Conservation (phyloP, 2,329 filamentous ascomycete genomes). For the Xylariales sp. region DNA sequence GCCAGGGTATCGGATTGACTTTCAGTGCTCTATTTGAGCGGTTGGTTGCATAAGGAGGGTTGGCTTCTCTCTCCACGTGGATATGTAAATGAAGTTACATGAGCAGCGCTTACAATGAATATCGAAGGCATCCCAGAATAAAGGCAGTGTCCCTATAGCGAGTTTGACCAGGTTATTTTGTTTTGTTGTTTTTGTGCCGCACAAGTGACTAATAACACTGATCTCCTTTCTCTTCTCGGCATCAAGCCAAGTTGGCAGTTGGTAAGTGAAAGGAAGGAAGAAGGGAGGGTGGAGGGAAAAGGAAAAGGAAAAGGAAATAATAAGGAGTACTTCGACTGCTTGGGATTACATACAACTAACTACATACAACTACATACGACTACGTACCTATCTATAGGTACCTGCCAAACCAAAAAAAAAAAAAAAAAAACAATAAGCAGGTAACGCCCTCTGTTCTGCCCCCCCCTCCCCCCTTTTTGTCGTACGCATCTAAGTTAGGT, state of each 20-base stretch:
- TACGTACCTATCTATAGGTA: no score
- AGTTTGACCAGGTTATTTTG: not conserved
- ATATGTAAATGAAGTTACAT: conserved; percentile 9
- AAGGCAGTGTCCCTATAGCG: not conserved
- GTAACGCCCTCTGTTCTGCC: no score
- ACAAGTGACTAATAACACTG: conserved; percentile 7
- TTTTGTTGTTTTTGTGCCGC: not conserved
- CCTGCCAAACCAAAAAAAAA: no score
- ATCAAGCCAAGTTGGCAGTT: not conserved
- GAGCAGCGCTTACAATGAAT: conserved; percentile 4
- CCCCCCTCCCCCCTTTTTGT: no score
- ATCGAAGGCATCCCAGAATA: conserved; percentile 3
- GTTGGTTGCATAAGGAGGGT: conserved; percentile 15
- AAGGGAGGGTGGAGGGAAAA: no score
- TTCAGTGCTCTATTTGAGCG: conserved; percentile 5
- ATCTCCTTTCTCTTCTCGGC: not conserved
- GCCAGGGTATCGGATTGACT: conserved; percentile 17
- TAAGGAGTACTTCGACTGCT: no score
- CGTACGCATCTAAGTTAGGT: no score
- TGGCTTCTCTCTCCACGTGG: not conserved
- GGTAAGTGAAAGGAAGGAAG: no score
- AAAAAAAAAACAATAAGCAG: no score
- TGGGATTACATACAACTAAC: no score
- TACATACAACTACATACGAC: no score
- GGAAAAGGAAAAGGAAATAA: no score